Percentiles rank a stretch among this genome's conserved stretches.
Conservation (phyloP, 2,329 filamentous ascomycete species). For the Aspergillus alliaceus region DNA sequence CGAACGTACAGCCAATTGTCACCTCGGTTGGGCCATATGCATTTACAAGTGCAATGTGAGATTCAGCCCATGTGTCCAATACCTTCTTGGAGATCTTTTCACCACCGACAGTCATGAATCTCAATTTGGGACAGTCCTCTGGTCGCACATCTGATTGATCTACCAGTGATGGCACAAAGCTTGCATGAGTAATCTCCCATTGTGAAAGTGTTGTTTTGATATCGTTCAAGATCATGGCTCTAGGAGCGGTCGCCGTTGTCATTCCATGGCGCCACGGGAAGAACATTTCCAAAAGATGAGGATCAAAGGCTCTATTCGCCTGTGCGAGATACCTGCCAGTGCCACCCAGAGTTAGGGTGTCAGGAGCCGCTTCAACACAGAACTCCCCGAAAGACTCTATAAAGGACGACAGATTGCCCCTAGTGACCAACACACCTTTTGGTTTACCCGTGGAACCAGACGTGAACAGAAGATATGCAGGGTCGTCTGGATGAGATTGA, state of each 20-base stretch:
- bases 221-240: conserved; percentile 30
- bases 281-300: conserved; percentile 31
- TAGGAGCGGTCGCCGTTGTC: conserved; percentile 25
- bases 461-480: conserved; percentile 71
- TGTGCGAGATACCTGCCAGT: conserved; percentile 34
- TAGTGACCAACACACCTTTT: conserved; percentile 94
- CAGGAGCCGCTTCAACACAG: conserved; percentile 23
- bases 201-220: conserved; percentile 25
- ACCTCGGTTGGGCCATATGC: conserved; percentile 38
- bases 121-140: conserved; percentile 25
- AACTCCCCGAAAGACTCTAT: conserved; percentile 30
- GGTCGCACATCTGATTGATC: conserved; percentile 24
- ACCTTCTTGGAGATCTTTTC: conserved; percentile 36
- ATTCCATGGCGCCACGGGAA: conserved; percentile 32
- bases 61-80: conserved; percentile 31
- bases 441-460: conserved; percentile 94
- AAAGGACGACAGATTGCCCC: conserved; percentile 27
- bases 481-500: conserved; percentile 17
- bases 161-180: conserved; percentile 29
- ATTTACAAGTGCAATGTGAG: conserved; percentile 28
- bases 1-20: conserved; percentile 35
- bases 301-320: conserved; percentile 35
- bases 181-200: conserved; percentile 31
- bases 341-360: conserved; percentile 23
- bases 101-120: conserved; percentile 34